Conservation (phyloP, 176 grass and related monocot species). For the Cenchrus americanus region DNA sequence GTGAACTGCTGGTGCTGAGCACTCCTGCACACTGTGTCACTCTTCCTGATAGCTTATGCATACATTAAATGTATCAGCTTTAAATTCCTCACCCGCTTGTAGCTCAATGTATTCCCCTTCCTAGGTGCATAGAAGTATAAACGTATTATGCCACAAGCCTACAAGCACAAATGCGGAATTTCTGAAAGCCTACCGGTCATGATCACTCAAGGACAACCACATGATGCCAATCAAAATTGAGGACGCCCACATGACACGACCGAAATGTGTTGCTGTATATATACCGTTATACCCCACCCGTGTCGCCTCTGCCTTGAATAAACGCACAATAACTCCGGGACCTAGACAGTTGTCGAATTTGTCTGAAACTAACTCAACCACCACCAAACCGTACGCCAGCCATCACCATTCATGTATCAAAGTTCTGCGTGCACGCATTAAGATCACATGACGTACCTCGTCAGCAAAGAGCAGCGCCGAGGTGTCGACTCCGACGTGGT, state of each 20-base stretch:
- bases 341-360: constrained; percentile 51
- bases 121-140: too few species aligned
- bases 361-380: constrained; percentile 30
- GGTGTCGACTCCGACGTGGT: constrained; percentile 67
- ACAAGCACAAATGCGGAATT: constrained; percentile 20
- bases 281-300: constrained; percentile 1
- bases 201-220: constrained; percentile 37
- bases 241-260: constrained; percentile 43
- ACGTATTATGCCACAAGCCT: constrained; percentile 16
- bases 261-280: constrained; percentile 36
- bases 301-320: constrained; percentile 40
- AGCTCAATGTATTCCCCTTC: neutral
- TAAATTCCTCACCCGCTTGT: neutral
- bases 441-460: constrained; percentile 53
- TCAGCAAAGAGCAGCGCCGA: constrained; percentile 65
- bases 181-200: constrained; percentile 9
- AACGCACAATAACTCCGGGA: constrained; percentile 47
- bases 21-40: neutral
- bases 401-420: neutral
- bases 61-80: neutral
- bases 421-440: neutral
- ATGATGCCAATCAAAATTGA: constrained; percentile 48
- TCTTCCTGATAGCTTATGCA: neutral
- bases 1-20: neutral
- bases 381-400: neutral